phyloP scores from a whole-genome alignment of 2,329 filamentous ascomycete genomes.

The Colletotrichum lindemuthianum region DNA sequence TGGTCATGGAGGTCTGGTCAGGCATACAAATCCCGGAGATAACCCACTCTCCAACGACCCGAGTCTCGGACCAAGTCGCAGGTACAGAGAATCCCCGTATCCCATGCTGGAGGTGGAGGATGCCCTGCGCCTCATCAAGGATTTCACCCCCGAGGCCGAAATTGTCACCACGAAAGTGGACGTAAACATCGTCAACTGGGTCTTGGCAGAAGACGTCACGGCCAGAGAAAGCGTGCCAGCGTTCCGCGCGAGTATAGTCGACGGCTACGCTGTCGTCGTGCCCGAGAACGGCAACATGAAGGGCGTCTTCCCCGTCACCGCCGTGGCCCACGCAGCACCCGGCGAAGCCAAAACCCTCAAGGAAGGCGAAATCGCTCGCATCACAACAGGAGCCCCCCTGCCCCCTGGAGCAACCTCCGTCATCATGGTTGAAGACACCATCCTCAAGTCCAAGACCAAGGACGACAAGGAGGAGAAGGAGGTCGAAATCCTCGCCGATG shows the following conservation, averaged over 20 bases:
- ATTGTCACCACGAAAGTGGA: slow-evolving; percentile 70
- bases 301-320: slow-evolving; percentile 86
- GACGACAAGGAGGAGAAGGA: slow-evolving; percentile 87
- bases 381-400: slow-evolving; percentile 93
- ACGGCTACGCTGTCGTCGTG: slow-evolving; percentile 89
- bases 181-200: slow-evolving; percentile 74
- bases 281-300: slow-evolving; percentile 71
- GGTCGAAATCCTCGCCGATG: slow-evolving; percentile 84
- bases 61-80: slow-evolving; percentile 68
- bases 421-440: slow-evolving; percentile 96
- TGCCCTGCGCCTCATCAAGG: slow-evolving; percentile 77
- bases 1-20: slow-evolving; percentile 71
- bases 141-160: slow-evolving; percentile 74
- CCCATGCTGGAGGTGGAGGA: slow-evolving; percentile 90
- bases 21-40: slow-evolving; percentile 76
- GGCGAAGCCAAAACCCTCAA: slow-evolving; percentile 72
- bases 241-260: slow-evolving; percentile 94
- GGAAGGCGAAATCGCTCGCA: slow-evolving; percentile 82
- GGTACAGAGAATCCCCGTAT: slow-evolving; percentile 88
- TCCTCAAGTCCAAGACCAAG: slow-evolving; percentile 77
- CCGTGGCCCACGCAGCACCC: slow-evolving; percentile 86
- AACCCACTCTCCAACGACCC: slow-evolving; percentile 69
- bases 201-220: slow-evolving; percentile 84
- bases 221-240: slow-evolving; percentile 88
- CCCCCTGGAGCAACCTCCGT: slow-evolving; percentile 90